phyloP scores from a whole-genome alignment of 176 grass and related monocot genomes.

The Phyllostachys edulis region DNA sequence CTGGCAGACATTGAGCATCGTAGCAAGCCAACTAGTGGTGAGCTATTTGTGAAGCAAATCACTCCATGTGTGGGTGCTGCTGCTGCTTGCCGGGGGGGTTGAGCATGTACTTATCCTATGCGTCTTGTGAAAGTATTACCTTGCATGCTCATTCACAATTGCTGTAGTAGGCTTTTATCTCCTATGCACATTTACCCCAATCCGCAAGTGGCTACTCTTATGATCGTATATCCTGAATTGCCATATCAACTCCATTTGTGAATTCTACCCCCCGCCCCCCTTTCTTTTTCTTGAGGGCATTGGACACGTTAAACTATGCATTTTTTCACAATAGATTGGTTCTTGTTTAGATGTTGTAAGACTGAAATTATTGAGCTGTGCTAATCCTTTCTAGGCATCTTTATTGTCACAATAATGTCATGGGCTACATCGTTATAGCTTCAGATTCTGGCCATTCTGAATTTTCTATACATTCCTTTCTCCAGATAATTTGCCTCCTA shows the following conservation, averaged over 20 bases:
- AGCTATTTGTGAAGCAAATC: no score
- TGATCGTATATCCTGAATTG: background rate
- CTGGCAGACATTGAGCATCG: no score
- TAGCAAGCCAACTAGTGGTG: no score
- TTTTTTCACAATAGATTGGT: background rate
- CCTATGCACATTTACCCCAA: background rate
- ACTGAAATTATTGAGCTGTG: background rate
- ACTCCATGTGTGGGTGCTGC: no score
- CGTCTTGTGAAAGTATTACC: background rate
- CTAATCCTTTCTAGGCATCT: background rate
- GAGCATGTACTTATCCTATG: background rate
- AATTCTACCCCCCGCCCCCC: background rate
- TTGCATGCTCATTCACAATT: background rate
- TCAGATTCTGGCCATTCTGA: background rate
- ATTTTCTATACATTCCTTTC: background rate
- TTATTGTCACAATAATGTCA: background rate
- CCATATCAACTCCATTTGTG: background rate
- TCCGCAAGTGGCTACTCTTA: background rate
- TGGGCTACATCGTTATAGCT: constrained; percentile 2
- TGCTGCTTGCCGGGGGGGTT: no score
- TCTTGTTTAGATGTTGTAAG: constrained; percentile 6
- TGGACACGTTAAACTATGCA: background rate
- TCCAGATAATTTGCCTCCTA: constrained; percentile 38
- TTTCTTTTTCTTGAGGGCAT: background rate
- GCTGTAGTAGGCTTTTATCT: background rate